These are phyloP conservation scores for Penicillium capsulatum DNA, from an alignment of 2,329 filamentous ascomycete genomes.

Conservation along the genomic window DNA sequence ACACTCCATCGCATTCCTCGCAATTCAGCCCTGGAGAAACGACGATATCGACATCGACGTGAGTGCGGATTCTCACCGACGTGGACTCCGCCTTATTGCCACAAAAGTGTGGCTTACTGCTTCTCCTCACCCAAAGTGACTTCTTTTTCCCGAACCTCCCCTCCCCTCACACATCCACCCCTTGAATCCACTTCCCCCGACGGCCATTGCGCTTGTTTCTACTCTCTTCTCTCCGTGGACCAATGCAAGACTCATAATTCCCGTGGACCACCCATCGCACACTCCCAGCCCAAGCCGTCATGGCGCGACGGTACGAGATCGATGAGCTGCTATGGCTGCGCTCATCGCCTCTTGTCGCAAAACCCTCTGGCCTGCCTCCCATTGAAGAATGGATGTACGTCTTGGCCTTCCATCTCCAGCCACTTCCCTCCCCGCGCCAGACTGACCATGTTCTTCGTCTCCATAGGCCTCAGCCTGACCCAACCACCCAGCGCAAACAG, in stretches of 20 bases:
- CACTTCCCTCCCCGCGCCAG: conserved; percentile 7
- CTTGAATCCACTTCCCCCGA: conserved; percentile 3
- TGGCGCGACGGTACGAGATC: conserved; percentile 63
- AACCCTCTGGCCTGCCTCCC: conserved; percentile 73
- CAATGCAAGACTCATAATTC: conserved; percentile 30
- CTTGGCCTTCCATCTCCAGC: conserved; percentile 10
- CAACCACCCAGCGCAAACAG: conserved; percentile 38
- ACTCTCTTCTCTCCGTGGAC: conserved; percentile 9
- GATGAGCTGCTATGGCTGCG: conserved; percentile 72
- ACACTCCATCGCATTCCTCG: too few relatives aligned
- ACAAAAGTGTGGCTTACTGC: conserved; percentile 28
- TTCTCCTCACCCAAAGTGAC: conserved; percentile 20
- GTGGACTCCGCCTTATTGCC: conserved; percentile 22
- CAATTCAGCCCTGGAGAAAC: too few relatives aligned
- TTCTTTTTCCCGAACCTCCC: conserved; percentile 9
- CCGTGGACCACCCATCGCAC: conserved; percentile 23
- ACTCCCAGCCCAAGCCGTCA: conserved; percentile 27
- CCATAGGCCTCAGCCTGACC: conserved; percentile 41
- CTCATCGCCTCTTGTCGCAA: conserved; percentile 76
- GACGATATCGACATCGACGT: too few relatives aligned
- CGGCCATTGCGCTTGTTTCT: neutral
- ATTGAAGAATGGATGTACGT: conserved; percentile 91
- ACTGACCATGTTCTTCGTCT: conserved; percentile 21
- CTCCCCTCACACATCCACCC: conserved; percentile 1
- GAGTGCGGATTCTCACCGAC: conserved; percentile 18